phyloP scores from a whole-genome alignment of 306 rosid genomes.

The Citrullus amarus region DNA sequence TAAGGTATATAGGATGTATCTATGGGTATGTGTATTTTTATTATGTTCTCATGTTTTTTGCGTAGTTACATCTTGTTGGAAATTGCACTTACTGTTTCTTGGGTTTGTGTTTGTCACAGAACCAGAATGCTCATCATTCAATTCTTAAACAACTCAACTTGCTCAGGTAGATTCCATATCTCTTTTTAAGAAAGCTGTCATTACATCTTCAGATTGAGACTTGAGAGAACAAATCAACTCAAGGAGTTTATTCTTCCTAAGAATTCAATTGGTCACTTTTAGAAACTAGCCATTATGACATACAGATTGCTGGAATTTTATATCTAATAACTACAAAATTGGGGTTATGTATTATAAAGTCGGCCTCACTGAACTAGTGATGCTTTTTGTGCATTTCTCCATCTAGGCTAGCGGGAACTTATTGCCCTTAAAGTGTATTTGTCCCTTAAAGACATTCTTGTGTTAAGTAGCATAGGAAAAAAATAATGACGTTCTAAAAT shows the following conservation, averaged over 20 bases:
- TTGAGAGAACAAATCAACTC: neutral
- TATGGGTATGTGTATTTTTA: slow-evolving; percentile 1
- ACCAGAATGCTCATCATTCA: slow-evolving; percentile 80
- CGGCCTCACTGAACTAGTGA: neutral
- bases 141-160: slow-evolving; percentile 79
- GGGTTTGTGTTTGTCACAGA: slow-evolving; percentile 33
- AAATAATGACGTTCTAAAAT: neutral
- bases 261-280: neutral
- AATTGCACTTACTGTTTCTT: slow-evolving; percentile 18
- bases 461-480: neutral
- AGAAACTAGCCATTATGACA: neutral
- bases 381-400: neutral
- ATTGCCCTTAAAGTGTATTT: neutral
- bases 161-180: slow-evolving; percentile 30
- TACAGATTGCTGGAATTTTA: neutral
- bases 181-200: neutral
- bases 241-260: neutral
- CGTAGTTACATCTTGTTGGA: neutral
- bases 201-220: neutral
- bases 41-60: neutral
- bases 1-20: neutral
- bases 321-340: neutral
- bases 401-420: neutral
- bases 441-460: neutral
- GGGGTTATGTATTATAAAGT: neutral